Conservation (phyloP, 2,329 filamentous ascomycete genomes). For the Macrophomina tecta region DNA sequence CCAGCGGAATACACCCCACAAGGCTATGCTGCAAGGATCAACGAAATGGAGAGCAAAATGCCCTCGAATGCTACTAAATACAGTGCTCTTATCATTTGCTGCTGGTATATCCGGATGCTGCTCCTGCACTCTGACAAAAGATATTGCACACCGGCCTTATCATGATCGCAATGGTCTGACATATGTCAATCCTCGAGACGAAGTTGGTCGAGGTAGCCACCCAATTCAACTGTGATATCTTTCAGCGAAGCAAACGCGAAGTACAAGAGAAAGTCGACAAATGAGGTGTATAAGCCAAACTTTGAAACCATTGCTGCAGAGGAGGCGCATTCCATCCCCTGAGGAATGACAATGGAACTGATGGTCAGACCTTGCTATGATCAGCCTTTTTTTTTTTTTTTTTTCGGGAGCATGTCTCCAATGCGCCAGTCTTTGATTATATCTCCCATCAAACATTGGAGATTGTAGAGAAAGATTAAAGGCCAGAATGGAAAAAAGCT, state of each 20-base stretch:
- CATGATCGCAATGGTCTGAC: constrained; percentile 85
- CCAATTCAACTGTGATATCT: constrained; percentile 93
- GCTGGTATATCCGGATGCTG: constrained; percentile 62
- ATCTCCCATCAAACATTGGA: constrained; percentile 41
- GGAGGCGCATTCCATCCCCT: constrained; percentile 97
- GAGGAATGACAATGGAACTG: constrained; percentile 82
- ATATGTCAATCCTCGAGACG: not conserved
- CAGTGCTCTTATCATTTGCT: constrained; percentile 75
- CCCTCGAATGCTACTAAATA: constrained; percentile 77
- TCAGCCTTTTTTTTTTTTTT: constrained; percentile 28
- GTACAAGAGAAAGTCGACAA: constrained; percentile 92
- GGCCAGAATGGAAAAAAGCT: constrained; percentile 39
- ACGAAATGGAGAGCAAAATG: constrained; percentile 77
- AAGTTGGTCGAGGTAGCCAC: constrained; percentile 41
- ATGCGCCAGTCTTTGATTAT: constrained; percentile 35
- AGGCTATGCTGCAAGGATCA: constrained; percentile 80
- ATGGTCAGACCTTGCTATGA: constrained; percentile 63
- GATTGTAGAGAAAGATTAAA: constrained; percentile 39
- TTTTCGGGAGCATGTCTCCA: too few species aligned
- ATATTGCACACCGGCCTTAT: constrained; percentile 85
- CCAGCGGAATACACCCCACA: constrained; percentile 85
- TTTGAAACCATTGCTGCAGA: constrained; percentile 84
- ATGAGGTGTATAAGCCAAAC: constrained; percentile 89
- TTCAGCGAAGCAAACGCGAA: constrained; percentile 85
- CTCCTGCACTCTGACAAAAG: constrained; percentile 63